These are phyloP conservation scores for Euryodendron excelsum DNA, from an alignment of 148 eudicot genomes.

Conservation along the genomic window DNA sequence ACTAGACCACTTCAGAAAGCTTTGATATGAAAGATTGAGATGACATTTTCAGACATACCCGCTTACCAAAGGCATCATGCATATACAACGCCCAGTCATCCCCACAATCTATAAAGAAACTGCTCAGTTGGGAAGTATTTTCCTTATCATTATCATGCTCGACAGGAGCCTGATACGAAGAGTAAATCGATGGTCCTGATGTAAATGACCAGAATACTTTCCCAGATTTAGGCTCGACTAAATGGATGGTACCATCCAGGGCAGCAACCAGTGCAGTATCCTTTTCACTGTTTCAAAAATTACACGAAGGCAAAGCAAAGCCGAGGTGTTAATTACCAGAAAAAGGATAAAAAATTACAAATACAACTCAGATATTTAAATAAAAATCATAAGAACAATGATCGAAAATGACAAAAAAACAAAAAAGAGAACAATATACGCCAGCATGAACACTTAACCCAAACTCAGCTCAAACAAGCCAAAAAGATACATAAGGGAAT, in stretches of 20 bases:
- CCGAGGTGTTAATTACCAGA: neutral
- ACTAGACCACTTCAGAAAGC: neutral
- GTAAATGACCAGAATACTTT: slow-evolving; percentile 80
- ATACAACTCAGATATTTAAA: neutral
- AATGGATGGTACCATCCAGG: slow-evolving; percentile 75
- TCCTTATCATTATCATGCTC: slow-evolving; percentile 39
- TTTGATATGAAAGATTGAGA: neutral
- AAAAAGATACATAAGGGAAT: too few relatives aligned
- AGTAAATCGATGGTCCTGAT: slow-evolving; percentile 76
- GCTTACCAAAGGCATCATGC: slow-evolving; percentile 45
- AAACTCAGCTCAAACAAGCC: neutral
- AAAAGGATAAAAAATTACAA: neutral
- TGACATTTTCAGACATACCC: slow-evolving; percentile 39
- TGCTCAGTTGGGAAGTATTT: slow-evolving; percentile 32
- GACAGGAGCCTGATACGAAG: slow-evolving; percentile 62
- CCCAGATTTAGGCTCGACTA: slow-evolving; percentile 57
- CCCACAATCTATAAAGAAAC: slow-evolving; percentile 74
- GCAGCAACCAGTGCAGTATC: slow-evolving; percentile 72
- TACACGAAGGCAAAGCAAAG: neutral
- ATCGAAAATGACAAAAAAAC: neutral
- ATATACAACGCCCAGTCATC: slow-evolving; percentile 81
- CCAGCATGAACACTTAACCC: neutral
- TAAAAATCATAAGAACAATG: neutral
- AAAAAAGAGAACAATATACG: neutral
- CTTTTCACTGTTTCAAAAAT: slow-evolving; percentile 35